Conservation (phyloP, 2,329 filamentous ascomycete species). For the Neofusicoccum kwambonambiense region DNA sequence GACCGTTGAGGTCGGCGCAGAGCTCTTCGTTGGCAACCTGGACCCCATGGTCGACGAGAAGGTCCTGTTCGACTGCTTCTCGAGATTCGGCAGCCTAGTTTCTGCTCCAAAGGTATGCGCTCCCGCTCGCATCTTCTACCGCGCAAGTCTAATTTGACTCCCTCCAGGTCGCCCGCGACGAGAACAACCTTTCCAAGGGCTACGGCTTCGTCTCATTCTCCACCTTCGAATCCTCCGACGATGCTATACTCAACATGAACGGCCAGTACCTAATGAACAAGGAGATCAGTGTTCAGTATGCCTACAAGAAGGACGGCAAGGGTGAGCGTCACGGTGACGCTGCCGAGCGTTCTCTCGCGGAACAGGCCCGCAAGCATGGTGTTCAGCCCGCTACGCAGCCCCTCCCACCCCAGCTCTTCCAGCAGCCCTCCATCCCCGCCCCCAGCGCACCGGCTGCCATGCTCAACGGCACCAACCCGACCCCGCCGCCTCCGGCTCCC, state of each 20-base stretch:
- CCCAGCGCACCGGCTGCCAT: slow-evolving; percentile 46
- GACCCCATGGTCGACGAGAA: slow-evolving; percentile 95
- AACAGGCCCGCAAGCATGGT: slow-evolving; percentile 91
- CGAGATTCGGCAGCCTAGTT: slow-evolving; percentile 83
- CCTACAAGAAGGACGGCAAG: slow-evolving; percentile 99
- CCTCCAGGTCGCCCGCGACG: slow-evolving; percentile 70
- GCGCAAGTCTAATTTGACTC: not conserved
- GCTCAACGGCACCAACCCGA: slow-evolving; percentile 36
- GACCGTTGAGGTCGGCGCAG: slow-evolving; percentile 87
- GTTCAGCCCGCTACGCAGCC: slow-evolving; percentile 78
- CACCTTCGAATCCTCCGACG: slow-evolving; percentile 90
- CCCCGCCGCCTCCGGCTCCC: slow-evolving; percentile 36
- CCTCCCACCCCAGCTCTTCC: slow-evolving; percentile 70
- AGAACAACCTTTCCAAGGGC: slow-evolving; percentile 84
- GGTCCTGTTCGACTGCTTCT: slow-evolving; percentile 92
- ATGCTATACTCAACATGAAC: slow-evolving; percentile 88
- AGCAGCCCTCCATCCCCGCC: slow-evolving; percentile 31
- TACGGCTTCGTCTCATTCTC: slow-evolving; percentile 95
- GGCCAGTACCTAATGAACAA: slow-evolving; percentile 97
- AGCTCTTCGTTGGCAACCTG: slow-evolving; percentile 95
- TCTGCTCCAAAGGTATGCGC: slow-evolving; percentile 73
- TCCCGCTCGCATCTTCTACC: too few relatives aligned
- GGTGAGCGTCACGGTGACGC: slow-evolving; percentile 93
- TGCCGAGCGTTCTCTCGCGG: slow-evolving; percentile 86
- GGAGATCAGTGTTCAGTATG: slow-evolving; percentile 94